A percentile compares a stretch with the other conserved stretches of the same genome.
Evolutionary conservation across 2,329 filamentous ascomycete genomes (phyloP).

Genomic region (Penicillium sp.): DNA sequence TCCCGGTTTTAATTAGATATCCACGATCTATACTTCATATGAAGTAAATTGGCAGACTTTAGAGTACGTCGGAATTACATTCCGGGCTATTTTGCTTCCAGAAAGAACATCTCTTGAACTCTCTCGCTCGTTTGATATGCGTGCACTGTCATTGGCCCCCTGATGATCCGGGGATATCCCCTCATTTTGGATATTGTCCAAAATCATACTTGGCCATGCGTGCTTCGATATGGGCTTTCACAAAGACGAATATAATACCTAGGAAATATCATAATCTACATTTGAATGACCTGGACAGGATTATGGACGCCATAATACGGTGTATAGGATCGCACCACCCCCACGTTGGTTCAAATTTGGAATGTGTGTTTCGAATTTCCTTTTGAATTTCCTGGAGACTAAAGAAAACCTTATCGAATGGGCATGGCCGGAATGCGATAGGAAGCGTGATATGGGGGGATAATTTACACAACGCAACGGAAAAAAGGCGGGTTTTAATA

Average conservation of each 20-base stretch:
- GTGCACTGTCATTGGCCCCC: conserved; percentile 27
- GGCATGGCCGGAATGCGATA: conserved; percentile 24
- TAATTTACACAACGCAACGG: conserved; percentile 32
- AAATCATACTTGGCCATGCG: not conserved
- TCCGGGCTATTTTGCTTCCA: not conserved
- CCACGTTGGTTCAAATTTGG: not conserved
- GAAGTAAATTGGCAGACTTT: not conserved
- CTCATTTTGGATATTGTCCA: conserved; percentile 2
- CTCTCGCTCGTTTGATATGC: conserved; percentile 31
- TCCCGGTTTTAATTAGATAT: not conserved
- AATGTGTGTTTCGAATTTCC: conserved; percentile 13
- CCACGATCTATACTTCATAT: not conserved
- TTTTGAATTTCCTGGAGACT: conserved; percentile 14
- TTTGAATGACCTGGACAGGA: too few species aligned
- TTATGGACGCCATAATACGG: not conserved
- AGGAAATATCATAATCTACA: not conserved
- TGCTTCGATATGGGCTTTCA: not conserved
- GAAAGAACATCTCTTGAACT: not conserved
- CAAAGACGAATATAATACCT: not conserved
- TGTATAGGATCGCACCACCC: not conserved
- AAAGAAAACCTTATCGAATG: conserved; percentile 21
- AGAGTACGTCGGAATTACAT: not conserved
- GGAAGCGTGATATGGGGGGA: conserved; percentile 25
- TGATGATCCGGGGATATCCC: conserved; percentile 5
- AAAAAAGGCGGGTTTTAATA: conserved; percentile 20